Percentiles rank a stretch among this genome's conserved stretches.
Evolutionary conservation across 129 eudicot genomes (phyloP).

Genomic region (Lactuca saligna): DNA sequence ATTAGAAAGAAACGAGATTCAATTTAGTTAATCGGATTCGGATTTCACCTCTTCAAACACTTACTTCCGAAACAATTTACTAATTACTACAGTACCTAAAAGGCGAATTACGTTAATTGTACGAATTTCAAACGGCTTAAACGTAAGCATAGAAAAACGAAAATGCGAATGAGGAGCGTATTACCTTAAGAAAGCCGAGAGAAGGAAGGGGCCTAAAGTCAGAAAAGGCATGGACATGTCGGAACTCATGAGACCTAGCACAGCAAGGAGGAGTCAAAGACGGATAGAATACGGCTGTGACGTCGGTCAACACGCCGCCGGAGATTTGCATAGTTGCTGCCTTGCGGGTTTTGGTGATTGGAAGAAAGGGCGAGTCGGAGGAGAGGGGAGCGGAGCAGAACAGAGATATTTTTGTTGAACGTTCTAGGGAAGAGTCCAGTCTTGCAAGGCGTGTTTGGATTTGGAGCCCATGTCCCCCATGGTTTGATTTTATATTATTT

Average conservation of each 20-base stretch:
- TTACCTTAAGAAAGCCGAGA: conserved; percentile 31
- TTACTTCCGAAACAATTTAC: conserved; percentile 8
- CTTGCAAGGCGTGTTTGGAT: not conserved
- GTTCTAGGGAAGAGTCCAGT: conserved; percentile 15
- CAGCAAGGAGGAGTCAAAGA: conserved; percentile 20
- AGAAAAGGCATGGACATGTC: conserved; percentile 28
- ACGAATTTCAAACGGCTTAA: not conserved
- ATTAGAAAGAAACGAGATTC: not conserved
- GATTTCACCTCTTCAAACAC: conserved; percentile 4
- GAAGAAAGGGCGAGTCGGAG: conserved; percentile 6
- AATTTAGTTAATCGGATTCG: not conserved
- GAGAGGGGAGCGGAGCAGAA: not conserved
- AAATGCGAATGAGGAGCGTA: conserved; percentile 2
- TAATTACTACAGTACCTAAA: not conserved
- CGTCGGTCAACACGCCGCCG: conserved; percentile 32
- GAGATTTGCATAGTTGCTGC: conserved; percentile 29
- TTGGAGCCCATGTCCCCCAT: not conserved
- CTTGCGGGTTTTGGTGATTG: conserved; percentile 12
- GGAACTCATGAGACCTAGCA: conserved; percentile 29
- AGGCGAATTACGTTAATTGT: not conserved
- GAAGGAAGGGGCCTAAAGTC: conserved; percentile 27
- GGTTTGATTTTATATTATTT: too few relatives aligned
- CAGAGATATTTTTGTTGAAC: conserved; percentile 19
- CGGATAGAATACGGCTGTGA: conserved; percentile 24
- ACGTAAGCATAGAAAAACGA: not conserved